Base-by-base conservation (phyloP, 768 basidiomycete genomes). In the Boletus edulis region DNA sequence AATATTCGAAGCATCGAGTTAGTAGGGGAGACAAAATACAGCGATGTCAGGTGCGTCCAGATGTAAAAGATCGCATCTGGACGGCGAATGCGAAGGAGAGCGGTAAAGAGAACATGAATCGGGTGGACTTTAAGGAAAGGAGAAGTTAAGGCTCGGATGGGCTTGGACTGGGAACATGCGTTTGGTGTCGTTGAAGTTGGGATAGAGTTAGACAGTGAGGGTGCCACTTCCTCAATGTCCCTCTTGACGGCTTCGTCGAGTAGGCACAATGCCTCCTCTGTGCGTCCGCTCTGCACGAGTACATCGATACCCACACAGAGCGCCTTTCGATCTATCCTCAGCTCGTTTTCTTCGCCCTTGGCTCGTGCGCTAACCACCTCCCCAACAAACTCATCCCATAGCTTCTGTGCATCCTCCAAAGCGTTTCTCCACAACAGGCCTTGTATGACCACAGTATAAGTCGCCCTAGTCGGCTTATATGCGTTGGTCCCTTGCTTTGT, bases 51-150 rank as follows among this genome's bases (percentile, higher is more conserved):
- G 24, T 82, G 70, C n/a, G 86, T 83, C 86, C 88, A 93, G 2
- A 91, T 62, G 41, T 72, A 71, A 66, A 89, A 85, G 4, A 86
- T 77, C 8, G 79, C 71, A 59, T 89, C 87, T 0, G 86, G 86
- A 4, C 87, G 80, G 31, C 76, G 71, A 18, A 76, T 75, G 20
- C 75, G 75, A 24, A 75, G 74, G 40, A 91, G 74, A 0, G 78
- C 59, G 12, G 68, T 65, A 66, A 85, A 73, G 61, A 84, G 78
- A 18, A 72, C 65, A 59, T 80, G 81, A 43, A 77, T 66, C 2
- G 61, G 66, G 43, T 68, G 64, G 8, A 58, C 61, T 37, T 56
- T 66, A 40, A 68, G 55, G 39, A 54, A 67, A 18, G 58, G 29
- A 2, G 60, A 60, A 3, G 34, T 35, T 1, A 27, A 24, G 1